Conservation (phyloP, 768 basidiomycete species). For the Lactifluus hygrophoroides region DNA sequence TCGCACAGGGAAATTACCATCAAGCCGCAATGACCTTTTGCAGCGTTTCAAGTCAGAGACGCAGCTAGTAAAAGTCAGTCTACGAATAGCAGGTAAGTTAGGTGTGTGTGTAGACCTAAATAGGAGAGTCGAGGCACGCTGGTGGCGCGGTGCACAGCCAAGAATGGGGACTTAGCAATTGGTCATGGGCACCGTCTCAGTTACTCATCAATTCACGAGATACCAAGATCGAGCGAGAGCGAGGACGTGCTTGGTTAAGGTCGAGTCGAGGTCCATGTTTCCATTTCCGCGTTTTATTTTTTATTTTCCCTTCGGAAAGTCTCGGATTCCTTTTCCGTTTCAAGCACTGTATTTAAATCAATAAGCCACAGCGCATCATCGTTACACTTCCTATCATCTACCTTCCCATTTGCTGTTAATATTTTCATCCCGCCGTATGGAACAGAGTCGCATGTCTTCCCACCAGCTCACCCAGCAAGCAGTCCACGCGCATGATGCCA, state of each 20-base stretch:
- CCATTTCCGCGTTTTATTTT: constrained; percentile 11
- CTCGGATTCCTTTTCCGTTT: constrained; percentile 10
- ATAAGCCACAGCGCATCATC: not conserved
- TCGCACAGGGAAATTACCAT: not conserved
- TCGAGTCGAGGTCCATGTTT: constrained; percentile 8
- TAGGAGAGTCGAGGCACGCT: not conserved
- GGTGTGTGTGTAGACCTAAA: not conserved
- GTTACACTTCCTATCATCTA: not conserved
- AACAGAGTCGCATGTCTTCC: constrained; percentile 3
- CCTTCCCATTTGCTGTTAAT: not conserved
- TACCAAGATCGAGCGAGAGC: constrained; percentile 16
- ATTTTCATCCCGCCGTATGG: not conserved
- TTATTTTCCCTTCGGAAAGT: constrained; percentile 11
- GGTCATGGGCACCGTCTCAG: constrained; percentile 8
- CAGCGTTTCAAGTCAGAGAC: not conserved
- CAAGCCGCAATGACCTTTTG: too few relatives aligned
- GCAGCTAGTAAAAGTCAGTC: not conserved
- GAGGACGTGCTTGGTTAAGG: constrained; percentile 3
- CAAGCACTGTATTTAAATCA: constrained; percentile 16
- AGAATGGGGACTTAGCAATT: not conserved
- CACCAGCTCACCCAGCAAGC: constrained; percentile 4
- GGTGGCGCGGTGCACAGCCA: not conserved
- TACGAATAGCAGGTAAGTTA: not conserved
- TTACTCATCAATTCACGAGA: constrained; percentile 19
- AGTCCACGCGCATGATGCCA: not conserved